Conservation (phyloP, 495 filamentous ascomycete species). For the Margaritispora aquatica region DNA sequence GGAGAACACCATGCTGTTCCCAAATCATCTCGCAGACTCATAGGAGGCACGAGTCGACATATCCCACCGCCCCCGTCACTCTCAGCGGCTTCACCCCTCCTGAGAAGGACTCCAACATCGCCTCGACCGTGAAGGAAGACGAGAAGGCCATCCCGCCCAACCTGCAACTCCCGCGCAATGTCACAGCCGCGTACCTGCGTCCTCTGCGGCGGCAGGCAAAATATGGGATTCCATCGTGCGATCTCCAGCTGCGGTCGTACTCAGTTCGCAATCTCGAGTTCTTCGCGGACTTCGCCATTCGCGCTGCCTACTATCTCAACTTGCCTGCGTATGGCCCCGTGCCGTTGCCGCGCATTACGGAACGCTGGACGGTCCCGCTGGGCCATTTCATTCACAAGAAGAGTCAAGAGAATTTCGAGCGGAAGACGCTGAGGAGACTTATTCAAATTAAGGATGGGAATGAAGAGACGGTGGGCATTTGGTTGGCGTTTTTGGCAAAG, state of each 20-base stretch:
- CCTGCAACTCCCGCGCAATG: slow-evolving; percentile 59
- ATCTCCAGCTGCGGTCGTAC: slow-evolving; percentile 91
- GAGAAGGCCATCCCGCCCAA: too few relatives aligned
- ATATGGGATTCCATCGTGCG: slow-evolving; percentile 75
- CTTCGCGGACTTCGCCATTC: slow-evolving; percentile 90
- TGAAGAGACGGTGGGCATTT: slow-evolving; percentile 78
- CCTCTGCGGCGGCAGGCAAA: slow-evolving; percentile 70
- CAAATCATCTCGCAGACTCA: background rate
- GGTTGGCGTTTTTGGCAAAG: slow-evolving; percentile 87
- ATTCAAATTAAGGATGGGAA: slow-evolving; percentile 94
- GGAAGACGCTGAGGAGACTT: slow-evolving; percentile 76
- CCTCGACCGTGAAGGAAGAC: background rate
- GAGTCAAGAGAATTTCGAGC: slow-evolving; percentile 94
- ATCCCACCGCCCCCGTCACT: background rate
- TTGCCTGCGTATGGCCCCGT: slow-evolving; percentile 83
- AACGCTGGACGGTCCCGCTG: slow-evolving; percentile 92
- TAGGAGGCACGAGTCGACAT: background rate
- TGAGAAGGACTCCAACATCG: too few relatives aligned
- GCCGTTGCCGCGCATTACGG: slow-evolving; percentile 76
- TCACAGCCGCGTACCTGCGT: slow-evolving; percentile 80
- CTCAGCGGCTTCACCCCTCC: too few relatives aligned
- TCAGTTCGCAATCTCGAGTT: slow-evolving; percentile 86
- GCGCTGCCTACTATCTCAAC: slow-evolving; percentile 88
- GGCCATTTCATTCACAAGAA: slow-evolving; percentile 94
- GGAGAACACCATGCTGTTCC: background rate